Evolutionary conservation across 1,284 basidiomycete genomes (phyloP).

Genomic region (Marasmius tenuissimus): DNA sequence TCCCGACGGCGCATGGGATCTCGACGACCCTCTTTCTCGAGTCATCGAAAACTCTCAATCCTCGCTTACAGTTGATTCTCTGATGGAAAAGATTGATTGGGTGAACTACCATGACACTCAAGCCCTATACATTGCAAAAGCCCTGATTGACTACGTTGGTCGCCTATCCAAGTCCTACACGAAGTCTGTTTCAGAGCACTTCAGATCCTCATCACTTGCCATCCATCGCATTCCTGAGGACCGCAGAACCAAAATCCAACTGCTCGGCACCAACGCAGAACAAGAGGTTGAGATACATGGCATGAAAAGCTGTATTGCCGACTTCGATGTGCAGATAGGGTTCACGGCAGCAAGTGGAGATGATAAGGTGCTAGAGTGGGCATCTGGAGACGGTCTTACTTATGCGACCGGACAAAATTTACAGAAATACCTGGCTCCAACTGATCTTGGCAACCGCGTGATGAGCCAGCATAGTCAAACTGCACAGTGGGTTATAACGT

Average conservation of each 20-base stretch:
- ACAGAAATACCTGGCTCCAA: neutral
- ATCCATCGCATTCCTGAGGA: neutral
- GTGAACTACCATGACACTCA: too few relatives aligned
- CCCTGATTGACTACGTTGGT: too few relatives aligned
- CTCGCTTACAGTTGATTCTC: too few relatives aligned
- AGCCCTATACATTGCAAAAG: too few relatives aligned
- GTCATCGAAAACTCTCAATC: too few relatives aligned
- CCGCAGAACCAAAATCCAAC: neutral
- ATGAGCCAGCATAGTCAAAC: too few relatives aligned
- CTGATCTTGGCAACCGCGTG: neutral
- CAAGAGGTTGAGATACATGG: neutral
- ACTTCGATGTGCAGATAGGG: conserved; percentile 2
- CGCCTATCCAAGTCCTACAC: too few relatives aligned
- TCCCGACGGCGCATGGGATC: neutral
- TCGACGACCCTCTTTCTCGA: neutral
- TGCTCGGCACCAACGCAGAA: neutral
- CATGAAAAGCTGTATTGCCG: neutral
- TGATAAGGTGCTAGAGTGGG: neutral
- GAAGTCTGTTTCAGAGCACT: too few relatives aligned
- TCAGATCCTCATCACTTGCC: neutral
- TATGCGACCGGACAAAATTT: conserved; percentile 1
- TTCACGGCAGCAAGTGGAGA: neutral
- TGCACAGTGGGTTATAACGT: too few relatives aligned
- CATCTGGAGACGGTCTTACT: conserved; percentile 10
- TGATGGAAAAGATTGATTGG: too few relatives aligned